Evolutionary conservation across 345 rosid species (phyloP).

Genomic region (Citrus sinensis): DNA sequence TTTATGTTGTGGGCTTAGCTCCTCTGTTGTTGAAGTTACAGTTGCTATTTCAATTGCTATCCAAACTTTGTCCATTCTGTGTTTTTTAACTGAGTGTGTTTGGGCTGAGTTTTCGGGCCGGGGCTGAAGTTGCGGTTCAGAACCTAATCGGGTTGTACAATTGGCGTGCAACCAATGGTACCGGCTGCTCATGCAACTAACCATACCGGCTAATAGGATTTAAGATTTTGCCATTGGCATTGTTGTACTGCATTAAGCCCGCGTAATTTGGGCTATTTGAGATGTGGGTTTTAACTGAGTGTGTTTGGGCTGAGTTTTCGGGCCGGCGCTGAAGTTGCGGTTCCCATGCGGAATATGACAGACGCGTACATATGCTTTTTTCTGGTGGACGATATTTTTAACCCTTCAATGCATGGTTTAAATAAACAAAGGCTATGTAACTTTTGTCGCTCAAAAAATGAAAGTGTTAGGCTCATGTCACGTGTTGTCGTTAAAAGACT

Average conservation of each 20-base stretch:
- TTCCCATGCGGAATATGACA: neutral
- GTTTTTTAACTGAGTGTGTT: too few species aligned
- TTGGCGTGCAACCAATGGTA: too few species aligned
- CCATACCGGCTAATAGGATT: neutral
- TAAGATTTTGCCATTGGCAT: neutral
- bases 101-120: too few species aligned
- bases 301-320: neutral
- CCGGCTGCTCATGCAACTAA: neutral
- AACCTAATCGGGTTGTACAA: too few species aligned
- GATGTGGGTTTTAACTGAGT: too few species aligned
- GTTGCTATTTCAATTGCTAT: neutral
- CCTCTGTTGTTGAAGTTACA: neutral
- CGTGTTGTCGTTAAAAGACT: too few species aligned
- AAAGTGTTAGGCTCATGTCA: too few species aligned
- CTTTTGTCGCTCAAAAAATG: neutral
- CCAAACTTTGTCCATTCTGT: neutral
- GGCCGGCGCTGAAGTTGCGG: neutral
- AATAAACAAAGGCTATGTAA: neutral
- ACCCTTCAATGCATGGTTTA: too few species aligned
- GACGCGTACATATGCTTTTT: neutral
- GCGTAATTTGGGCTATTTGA: neutral
- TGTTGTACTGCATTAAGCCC: too few species aligned
- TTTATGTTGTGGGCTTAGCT: neutral
- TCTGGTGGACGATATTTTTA: neutral
- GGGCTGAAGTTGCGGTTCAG: too few species aligned